Base-by-base conservation (phyloP, 768 basidiomycete genomes). In the Tephrocybe sp. region DNA sequence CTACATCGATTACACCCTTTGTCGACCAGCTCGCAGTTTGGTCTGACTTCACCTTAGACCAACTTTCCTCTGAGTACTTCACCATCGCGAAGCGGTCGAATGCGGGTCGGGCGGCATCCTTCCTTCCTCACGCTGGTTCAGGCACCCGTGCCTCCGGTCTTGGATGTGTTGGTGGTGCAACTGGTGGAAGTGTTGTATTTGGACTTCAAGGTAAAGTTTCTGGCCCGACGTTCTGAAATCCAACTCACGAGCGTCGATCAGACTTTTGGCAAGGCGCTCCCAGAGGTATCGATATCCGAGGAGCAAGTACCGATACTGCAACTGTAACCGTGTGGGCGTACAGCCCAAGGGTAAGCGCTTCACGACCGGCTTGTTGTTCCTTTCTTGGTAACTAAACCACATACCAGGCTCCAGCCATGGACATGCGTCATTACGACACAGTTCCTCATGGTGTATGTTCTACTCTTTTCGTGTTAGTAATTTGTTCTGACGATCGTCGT, bases 211-310 rank as follows among this genome's bases (percentile, higher is more conserved):
- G 67, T 68, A 22, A 23, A 12, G 6, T 22, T 22, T n/a, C 30
- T 3, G 19, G 5, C 8, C 29, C 7, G 8, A 9, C 21, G 1
- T n/a, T 12, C 30, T 22, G 16, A 1, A 31, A 47, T 23, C 4
- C 15, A 16, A 13, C 4, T 44, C 12, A 18, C 24, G 29, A 33
- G n/a, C 47, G 6, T 13, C 2, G 30, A 15, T 23, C 21, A 70
- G 70, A 72, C 42, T 72, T 72, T 43, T 70, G 69, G 70, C 66
- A 72, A 55, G 64, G 65, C 16, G 64, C 67, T 3, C 69, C 69
- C 0, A 59, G 66, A 41, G 64, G 66, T 3, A 42, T 72, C 25
- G 69, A 72, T 37, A 69, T 72, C 41, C 58, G 70, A 11, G 60
- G 60, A 37, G 67, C 66, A 13, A 67, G 58, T 10, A 59, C 57